These are phyloP conservation scores for Pleoardoris graminearum DNA, from an alignment of 2,329 filamentous ascomycete species.

Conservation along the genomic window DNA sequence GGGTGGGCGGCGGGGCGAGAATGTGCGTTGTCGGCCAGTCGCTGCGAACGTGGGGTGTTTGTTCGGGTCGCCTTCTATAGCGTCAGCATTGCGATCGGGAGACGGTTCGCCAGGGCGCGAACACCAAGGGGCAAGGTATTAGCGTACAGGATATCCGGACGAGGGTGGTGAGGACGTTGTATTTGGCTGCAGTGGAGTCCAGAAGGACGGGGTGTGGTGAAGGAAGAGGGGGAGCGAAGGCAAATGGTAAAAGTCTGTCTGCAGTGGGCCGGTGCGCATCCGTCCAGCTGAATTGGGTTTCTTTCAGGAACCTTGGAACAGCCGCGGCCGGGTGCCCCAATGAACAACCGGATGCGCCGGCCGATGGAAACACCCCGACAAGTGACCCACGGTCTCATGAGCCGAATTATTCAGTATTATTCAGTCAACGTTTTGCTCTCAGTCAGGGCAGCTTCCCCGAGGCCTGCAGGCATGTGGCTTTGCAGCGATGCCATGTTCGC, in stretches of 20 bases:
- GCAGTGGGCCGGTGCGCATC: conserved; percentile 11
- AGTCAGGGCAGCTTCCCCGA: background rate
- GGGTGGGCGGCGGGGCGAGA: conserved; percentile 26
- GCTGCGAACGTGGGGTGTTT: conserved; percentile 23
- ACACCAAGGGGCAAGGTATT: conserved; percentile 5
- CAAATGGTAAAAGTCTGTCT: conserved; percentile 15
- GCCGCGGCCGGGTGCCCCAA: conserved; percentile 3
- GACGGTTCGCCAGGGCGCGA: conserved; percentile 9
- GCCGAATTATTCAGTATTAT: background rate
- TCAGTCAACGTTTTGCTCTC: background rate
- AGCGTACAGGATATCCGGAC: conserved; percentile 1
- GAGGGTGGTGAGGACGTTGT: conserved; percentile 3
- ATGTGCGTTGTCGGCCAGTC: conserved; percentile 28
- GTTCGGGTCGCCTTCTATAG: conserved; percentile 4
- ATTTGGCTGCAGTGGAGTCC: conserved; percentile 23
- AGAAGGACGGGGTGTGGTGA: conserved; percentile 28
- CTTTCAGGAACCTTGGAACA: background rate
- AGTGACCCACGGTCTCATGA: background rate
- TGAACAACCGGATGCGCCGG: background rate
- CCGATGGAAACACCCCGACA: background rate
- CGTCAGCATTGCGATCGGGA: conserved; percentile 10
- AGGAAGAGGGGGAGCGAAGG: conserved; percentile 18
- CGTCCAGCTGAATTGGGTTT: conserved; percentile 8
- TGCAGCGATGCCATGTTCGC: conserved; percentile 3
- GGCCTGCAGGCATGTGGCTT: background rate